Conservation (phyloP, 495 filamentous ascomycete species). For the Thozetella sp. region DNA sequence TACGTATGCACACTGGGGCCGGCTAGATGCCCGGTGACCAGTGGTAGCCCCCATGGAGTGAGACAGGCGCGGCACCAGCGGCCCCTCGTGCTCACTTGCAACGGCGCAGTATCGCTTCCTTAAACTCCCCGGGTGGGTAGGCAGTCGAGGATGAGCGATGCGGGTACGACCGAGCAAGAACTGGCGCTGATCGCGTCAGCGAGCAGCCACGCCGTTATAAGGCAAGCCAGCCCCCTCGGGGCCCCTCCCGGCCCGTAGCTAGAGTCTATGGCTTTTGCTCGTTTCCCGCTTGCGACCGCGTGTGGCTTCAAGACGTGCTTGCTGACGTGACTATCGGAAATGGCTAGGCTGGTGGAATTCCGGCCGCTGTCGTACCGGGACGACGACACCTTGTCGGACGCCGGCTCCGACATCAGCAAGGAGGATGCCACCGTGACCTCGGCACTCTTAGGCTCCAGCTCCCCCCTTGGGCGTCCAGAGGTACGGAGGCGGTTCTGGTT, state of each 20-base stretch:
- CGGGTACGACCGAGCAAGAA: neutral
- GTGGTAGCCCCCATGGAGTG: too few species aligned
- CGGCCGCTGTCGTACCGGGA: slow-evolving; percentile 2
- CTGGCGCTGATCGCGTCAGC: neutral
- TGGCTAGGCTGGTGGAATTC: neutral
- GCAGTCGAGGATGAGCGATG: neutral
- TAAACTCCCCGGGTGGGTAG: neutral
- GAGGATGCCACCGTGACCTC: slow-evolving; percentile 20
- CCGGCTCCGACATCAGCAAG: slow-evolving; percentile 19
- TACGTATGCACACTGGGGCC: neutral
- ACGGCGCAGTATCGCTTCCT: neutral
- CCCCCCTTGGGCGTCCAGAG: slow-evolving; percentile 13
- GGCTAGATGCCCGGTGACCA: too few species aligned
- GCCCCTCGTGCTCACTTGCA: neutral
- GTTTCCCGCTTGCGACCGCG: too few species aligned
- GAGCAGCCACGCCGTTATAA: neutral
- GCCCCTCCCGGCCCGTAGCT: too few species aligned
- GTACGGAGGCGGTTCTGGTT: slow-evolving; percentile 13
- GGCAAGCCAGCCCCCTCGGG: neutral
- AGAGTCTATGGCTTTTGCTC: too few species aligned
- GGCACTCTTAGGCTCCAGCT: slow-evolving; percentile 7
- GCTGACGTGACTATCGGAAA: neutral
- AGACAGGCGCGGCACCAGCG: neutral
- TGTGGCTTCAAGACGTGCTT: too few species aligned
- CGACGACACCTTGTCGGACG: slow-evolving; percentile 7